These are phyloP conservation scores for Kluyveromyces sp. DNA, from an alignment of 1,139 yeast species.

Conservation along the genomic window DNA sequence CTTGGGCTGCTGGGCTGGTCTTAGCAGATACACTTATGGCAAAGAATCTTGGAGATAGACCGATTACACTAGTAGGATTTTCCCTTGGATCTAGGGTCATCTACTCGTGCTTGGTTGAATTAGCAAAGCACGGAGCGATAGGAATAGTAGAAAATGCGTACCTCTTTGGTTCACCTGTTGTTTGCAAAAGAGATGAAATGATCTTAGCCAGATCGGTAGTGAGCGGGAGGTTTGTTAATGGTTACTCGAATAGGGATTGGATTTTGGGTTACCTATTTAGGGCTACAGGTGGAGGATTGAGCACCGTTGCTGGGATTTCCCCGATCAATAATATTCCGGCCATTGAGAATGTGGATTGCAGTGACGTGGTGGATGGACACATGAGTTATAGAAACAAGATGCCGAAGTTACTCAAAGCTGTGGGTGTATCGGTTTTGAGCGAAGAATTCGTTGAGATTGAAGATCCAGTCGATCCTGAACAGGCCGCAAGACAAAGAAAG, in stretches of 20 bases:
- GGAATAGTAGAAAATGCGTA: conserved; percentile 88
- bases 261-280: conserved; percentile 88
- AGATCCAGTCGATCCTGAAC: conserved; percentile 83
- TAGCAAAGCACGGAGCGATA: conserved; percentile 78
- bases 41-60: conserved; percentile 86
- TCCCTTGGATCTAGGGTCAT: conserved; percentile 91
- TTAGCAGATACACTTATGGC: conserved; percentile 85
- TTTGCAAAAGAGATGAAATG: conserved; percentile 70
- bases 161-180: conserved; percentile 83
- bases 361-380: conserved; percentile 86
- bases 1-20: conserved; percentile 92
- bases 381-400: conserved; percentile 93
- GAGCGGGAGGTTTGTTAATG: conserved; percentile 84
- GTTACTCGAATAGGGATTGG: conserved; percentile 93
- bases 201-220: conserved; percentile 80
- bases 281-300: conserved; percentile 92
- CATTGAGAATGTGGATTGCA: conserved; percentile 79
- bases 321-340: conserved; percentile 59
- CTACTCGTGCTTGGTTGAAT: conserved; percentile 79
- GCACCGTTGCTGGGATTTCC: conserved; percentile 83
- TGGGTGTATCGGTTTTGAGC: conserved; percentile 77
- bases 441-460: conserved; percentile 95
- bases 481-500: conserved; percentile 71
- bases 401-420: conserved; percentile 62
- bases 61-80: conserved; percentile 88